Percentiles rank a stretch among this genome's conserved stretches.
Evolutionary conservation across 176 grass and related monocot species (phyloP).

Genomic region (Tillandsia fasciculata): DNA sequence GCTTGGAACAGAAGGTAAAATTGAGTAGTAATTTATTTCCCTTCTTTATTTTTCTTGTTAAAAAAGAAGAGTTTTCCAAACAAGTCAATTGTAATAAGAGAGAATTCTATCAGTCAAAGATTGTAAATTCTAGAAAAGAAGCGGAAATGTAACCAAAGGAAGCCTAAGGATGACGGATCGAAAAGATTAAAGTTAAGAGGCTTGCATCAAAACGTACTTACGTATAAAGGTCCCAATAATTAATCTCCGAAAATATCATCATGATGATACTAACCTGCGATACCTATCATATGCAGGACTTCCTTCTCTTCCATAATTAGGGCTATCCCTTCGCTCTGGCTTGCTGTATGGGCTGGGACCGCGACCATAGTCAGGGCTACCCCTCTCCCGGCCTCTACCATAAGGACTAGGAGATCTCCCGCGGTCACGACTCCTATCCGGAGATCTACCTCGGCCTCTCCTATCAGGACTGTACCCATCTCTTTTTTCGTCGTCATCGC

Average conservation of each 20-base stretch:
- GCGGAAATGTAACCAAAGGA: too few species aligned
- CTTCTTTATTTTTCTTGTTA: too few species aligned
- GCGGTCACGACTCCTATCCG: constrained; percentile 38
- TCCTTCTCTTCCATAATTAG: constrained; percentile 36
- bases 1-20: too few species aligned
- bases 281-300: constrained; percentile 51
- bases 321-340: constrained; percentile 37
- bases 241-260: neutral
- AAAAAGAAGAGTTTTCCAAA: too few species aligned
- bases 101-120: too few species aligned
- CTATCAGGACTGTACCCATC: constrained; percentile 77
- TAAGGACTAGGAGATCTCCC: constrained; percentile 64
- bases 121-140: too few species aligned
- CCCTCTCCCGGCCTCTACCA: constrained; percentile 57
- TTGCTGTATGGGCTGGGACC: constrained; percentile 41
- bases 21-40: too few species aligned
- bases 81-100: too few species aligned
- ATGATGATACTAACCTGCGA: constrained; percentile 21
- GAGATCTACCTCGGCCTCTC: constrained; percentile 66
- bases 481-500: constrained; percentile 83
- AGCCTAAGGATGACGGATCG: too few species aligned
- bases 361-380: constrained; percentile 55
- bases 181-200: too few species aligned
- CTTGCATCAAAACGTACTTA: too few species aligned
- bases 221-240: neutral